These are phyloP conservation scores for Botrytis elliptica DNA, from an alignment of 2,329 filamentous ascomycete species.

Conservation along the genomic window DNA sequence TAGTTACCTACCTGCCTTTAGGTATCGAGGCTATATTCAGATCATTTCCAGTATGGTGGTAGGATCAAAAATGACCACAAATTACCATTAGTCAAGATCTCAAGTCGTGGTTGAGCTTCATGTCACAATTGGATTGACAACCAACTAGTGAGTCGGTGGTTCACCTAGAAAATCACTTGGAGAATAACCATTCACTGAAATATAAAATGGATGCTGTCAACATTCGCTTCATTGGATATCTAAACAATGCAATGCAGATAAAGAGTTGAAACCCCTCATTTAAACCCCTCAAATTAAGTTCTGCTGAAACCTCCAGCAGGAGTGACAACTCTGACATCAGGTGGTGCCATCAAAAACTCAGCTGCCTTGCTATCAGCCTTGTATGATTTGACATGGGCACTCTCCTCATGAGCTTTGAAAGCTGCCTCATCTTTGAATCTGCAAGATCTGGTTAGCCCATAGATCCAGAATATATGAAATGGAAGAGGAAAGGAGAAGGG, in stretches of 20 bases:
- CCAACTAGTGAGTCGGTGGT: not conserved
- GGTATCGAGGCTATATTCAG: not conserved
- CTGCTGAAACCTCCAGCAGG: conserved; percentile 7
- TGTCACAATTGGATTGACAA: not conserved
- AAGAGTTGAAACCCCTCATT: conserved; percentile 30
- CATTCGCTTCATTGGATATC: not conserved
- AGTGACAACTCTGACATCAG: not conserved
- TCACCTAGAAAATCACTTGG: not conserved
- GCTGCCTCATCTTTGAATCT: conserved; percentile 14
- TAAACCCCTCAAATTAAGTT: not conserved
- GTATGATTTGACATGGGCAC: not conserved
- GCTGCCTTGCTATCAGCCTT: not conserved
- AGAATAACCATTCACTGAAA: not conserved
- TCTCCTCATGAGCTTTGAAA: conserved; percentile 11
- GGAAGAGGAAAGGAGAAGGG: not conserved
- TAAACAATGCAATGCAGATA: not conserved
- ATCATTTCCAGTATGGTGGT: not conserved
- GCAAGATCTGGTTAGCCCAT: not conserved
- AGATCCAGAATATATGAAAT: no score
- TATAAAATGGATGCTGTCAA: not conserved
- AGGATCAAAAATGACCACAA: not conserved
- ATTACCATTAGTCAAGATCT: not conserved
- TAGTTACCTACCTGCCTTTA: not conserved
- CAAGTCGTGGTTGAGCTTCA: not conserved
- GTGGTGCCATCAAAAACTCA: not conserved